A percentile compares a stretch with the other conserved stretches of the same genome.
phyloP scores from a whole-genome alignment of 2,329 filamentous ascomycete genomes.

The Aspergillus eucalypticola region DNA sequence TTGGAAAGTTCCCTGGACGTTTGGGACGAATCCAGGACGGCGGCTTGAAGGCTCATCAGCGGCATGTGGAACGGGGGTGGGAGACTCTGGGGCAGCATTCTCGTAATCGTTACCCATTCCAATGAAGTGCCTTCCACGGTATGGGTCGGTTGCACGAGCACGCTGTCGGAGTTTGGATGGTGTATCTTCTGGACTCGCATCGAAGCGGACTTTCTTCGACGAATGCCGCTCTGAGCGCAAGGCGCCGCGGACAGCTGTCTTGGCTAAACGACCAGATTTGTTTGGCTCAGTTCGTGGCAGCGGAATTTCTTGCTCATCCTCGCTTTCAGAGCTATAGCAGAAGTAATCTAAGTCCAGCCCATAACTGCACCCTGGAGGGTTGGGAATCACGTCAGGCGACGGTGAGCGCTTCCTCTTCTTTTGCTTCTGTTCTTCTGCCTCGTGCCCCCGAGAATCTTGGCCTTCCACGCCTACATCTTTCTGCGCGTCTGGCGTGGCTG shows the following conservation, averaged over 20 bases:
- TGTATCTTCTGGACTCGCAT: constrained; percentile 35
- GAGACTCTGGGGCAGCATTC: constrained; percentile 16
- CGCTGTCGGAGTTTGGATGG: constrained; percentile 32
- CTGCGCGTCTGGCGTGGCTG: background rate
- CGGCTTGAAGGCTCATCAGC: constrained; percentile 2
- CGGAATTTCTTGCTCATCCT: constrained; percentile 26
- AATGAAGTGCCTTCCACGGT: constrained; percentile 24
- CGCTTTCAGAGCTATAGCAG: constrained; percentile 34
- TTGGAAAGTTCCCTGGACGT: constrained; percentile 26
- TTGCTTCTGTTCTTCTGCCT: constrained; percentile 8
- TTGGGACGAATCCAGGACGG: constrained; percentile 7
- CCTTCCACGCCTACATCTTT: background rate
- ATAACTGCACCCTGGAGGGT: constrained; percentile 43
- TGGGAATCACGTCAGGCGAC: constrained; percentile 45
- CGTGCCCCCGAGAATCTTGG: constrained; percentile 6
- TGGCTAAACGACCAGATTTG: constrained; percentile 13
- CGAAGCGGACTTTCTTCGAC: constrained; percentile 37
- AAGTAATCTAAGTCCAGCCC: constrained; percentile 45
- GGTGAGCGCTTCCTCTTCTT: constrained; percentile 44
- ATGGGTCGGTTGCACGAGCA: constrained; percentile 28
- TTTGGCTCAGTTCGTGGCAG: constrained; percentile 13
- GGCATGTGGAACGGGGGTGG: constrained; percentile 14
- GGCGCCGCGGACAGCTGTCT: constrained; percentile 18
- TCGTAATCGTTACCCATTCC: constrained; percentile 20
- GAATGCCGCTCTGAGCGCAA: constrained; percentile 21